phyloP scores from a whole-genome alignment of 2,329 filamentous ascomycete species.

The Monosporascus sp. region DNA sequence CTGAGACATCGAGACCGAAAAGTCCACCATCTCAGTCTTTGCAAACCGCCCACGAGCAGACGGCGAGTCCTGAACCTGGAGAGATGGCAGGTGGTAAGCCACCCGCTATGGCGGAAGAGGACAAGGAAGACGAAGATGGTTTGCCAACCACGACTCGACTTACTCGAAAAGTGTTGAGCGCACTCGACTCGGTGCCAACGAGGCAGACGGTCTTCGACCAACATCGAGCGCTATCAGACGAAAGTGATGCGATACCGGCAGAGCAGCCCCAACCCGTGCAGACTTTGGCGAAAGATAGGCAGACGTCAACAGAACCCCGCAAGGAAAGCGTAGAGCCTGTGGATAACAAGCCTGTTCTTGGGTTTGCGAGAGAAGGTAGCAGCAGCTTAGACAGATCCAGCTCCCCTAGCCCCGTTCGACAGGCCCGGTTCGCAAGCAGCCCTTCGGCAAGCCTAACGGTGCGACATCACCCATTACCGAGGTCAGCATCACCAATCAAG shows the following conservation, averaged over 20 bases:
- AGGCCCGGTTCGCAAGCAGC: constrained; percentile 59
- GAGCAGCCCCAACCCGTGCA: background rate
- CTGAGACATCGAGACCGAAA: background rate
- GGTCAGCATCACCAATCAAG: constrained; percentile 71
- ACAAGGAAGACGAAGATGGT: constrained; percentile 31
- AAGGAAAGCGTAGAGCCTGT: constrained; percentile 7
- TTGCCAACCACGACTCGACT: constrained; percentile 4
- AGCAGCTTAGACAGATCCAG: constrained; percentile 28
- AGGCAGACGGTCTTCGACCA: constrained; percentile 23
- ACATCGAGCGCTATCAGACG: constrained; percentile 5
- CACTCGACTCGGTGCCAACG: constrained; percentile 30
- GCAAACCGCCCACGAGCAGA: background rate
- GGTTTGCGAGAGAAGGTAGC: constrained; percentile 13
- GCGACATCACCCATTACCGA: constrained; percentile 62
- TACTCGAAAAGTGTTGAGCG: constrained; percentile 20
- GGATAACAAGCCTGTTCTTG: constrained; percentile 19
- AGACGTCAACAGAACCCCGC: constrained; percentile 6
- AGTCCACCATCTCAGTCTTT: constrained; percentile 1
- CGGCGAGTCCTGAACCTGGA: background rate
- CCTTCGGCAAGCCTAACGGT: constrained; percentile 47
- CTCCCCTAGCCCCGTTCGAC: constrained; percentile 60
- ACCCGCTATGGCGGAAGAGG: constrained; percentile 41
- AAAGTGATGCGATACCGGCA: constrained; percentile 3
- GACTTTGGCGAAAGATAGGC: background rate
- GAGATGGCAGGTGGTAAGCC: constrained; percentile 26